phyloP scores from a whole-genome alignment of 2,329 filamentous ascomycete genomes.

The Talaromyces albobiverticillius region DNA sequence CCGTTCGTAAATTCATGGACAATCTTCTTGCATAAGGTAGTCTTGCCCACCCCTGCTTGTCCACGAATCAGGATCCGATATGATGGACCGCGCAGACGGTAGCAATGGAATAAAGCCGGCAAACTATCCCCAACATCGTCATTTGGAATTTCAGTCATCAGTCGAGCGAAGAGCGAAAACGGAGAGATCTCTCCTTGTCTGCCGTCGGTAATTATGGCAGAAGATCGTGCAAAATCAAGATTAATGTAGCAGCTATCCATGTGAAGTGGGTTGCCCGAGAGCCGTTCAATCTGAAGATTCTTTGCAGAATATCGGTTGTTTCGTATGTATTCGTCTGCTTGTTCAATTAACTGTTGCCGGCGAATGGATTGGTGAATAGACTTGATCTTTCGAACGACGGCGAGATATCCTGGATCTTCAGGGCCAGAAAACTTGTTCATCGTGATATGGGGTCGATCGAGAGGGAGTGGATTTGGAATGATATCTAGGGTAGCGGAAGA shows the following conservation, averaged over 20 bases:
- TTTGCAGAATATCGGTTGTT: conserved; percentile 13
- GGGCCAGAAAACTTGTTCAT: neutral
- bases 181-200: conserved; percentile 17
- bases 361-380: too few relatives aligned
- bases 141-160: conserved; percentile 24
- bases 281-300: conserved; percentile 31
- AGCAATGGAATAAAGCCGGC: conserved; percentile 28
- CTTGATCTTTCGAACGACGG: neutral
- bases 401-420: neutral
- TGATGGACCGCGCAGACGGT: too few relatives aligned
- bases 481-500: neutral
- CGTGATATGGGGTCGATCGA: neutral
- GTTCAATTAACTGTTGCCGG: neutral
- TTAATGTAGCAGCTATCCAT: conserved; percentile 43
- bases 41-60: conserved; percentile 38
- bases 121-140: conserved; percentile 18
- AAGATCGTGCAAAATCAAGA: conserved; percentile 32
- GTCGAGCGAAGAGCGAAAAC: conserved; percentile 26
- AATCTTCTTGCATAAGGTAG: conserved; percentile 42
- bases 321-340: neutral
- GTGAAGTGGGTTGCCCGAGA: conserved; percentile 31
- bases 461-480: neutral
- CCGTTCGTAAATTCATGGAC: conserved; percentile 30
- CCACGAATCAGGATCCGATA: conserved; percentile 37
- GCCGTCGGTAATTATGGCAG: conserved; percentile 10